These are phyloP conservation scores for Aspergillus coremiiformis DNA, from an alignment of 495 filamentous ascomycete species.

Conservation along the genomic window DNA sequence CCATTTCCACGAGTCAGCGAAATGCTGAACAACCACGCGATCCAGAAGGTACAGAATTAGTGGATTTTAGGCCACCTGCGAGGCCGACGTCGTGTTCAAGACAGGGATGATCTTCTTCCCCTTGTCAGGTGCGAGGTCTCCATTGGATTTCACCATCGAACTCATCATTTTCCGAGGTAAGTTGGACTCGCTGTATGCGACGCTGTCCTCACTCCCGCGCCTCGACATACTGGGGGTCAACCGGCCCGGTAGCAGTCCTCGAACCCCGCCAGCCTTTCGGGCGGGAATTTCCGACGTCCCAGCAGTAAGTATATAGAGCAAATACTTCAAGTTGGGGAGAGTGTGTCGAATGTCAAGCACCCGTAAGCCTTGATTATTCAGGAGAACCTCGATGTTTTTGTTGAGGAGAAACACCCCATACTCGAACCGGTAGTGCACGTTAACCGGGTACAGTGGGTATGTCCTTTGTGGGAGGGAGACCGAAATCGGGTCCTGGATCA, in stretches of 20 bases:
- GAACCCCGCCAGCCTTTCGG: conserved; percentile 68
- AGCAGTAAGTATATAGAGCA: conserved; percentile 79
- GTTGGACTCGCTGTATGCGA: conserved; percentile 27
- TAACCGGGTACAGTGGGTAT: conserved; percentile 75
- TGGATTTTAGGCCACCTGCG: conserved; percentile 14
- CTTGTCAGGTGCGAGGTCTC: conserved; percentile 18
- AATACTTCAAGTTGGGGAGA: conserved; percentile 83
- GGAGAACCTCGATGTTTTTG: conserved; percentile 84
- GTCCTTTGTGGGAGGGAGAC: conserved; percentile 56
- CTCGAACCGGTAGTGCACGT: conserved; percentile 79
- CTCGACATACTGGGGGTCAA: conserved; percentile 32
- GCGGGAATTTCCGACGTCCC: conserved; percentile 69
- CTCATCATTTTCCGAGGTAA: conserved; percentile 25
- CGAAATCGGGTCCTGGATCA: conserved; percentile 74
- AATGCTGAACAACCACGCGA: neutral
- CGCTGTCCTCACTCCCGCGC: conserved; percentile 36
- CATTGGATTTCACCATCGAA: conserved; percentile 25
- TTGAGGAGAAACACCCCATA: conserved; percentile 93
- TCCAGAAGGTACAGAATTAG: neutral
- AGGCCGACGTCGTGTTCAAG: conserved; percentile 14
- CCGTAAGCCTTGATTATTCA: conserved; percentile 62
- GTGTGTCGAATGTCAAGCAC: conserved; percentile 86
- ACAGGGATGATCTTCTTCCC: conserved; percentile 12
- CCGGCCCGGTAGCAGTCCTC: conserved; percentile 45
- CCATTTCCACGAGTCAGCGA: neutral